Base-by-base conservation (phyloP, 1,139 yeast genomes). In the Martiniozyma asiatica region DNA sequence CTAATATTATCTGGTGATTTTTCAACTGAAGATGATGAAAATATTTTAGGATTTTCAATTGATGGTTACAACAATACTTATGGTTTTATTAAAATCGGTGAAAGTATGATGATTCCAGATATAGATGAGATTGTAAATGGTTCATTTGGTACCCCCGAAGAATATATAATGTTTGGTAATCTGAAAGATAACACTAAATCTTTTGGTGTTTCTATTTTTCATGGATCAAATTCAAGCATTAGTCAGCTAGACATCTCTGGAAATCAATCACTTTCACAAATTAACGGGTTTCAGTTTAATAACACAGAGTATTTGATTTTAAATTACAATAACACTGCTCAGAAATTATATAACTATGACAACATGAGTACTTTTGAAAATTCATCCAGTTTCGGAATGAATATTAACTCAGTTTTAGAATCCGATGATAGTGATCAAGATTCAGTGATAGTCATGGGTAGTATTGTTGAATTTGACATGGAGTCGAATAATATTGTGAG, bases 1-100 rank as follows among this genome's bases (percentile, higher is more conserved):
- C 41, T 57, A 13, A 55, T 47, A 36, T 53, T 58, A 24, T 68
- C 61, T 11, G 92, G 92, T 12, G 56, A 62, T 22, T 71, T 77
- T 37, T 41, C 52, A 8, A 59, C 72, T 2, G 39, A 47, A 9
- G 56, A 46, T 35, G 61, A 63, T 15, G 41, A 48, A 14, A 53
- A 58, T 32, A 43, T 59, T 17, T 33, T 59, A n/a, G 50, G 46
- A 3, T 37, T 52, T 13, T 41, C 41, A 14, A 34, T 53, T n/a
- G 20, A 14, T 15, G 28, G 27, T 8, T 29, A 29, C 10, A 10
- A 24, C n/a, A 10, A 10, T 10, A 22, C 11, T 14, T 8, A 20
- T n/a, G 11, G 13, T 17, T 25, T 20, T n/a, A 13, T 29, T 21
- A 10, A 15, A 8, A 9, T 24, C 8, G 32, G 32, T 11, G 26